Evolutionary conservation across 805 yeast species (phyloP).

Genomic region (Zygoascus bituminiphila): DNA sequence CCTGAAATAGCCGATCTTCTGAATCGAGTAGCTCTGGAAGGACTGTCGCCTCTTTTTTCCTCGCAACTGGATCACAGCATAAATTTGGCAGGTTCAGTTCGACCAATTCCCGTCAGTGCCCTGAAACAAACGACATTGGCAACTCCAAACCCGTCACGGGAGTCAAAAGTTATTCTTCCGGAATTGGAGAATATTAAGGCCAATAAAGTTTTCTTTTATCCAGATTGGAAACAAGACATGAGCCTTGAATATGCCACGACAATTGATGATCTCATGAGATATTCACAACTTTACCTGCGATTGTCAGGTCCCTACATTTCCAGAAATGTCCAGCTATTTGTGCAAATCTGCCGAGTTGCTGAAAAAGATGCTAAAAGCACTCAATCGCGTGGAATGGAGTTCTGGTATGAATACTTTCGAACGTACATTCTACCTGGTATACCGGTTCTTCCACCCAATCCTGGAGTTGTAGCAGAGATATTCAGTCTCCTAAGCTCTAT

Average conservation of each 20-base stretch:
- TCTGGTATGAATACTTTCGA: slow-evolving; percentile 58
- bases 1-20: slow-evolving; percentile 41
- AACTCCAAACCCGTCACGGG: not conserved
- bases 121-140: slow-evolving; percentile 10
- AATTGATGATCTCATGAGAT: not conserved
- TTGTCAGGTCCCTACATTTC: slow-evolving; percentile 52
- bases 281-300: slow-evolving; percentile 25
- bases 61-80: too few species aligned
- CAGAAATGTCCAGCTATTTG: slow-evolving; percentile 38
- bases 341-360: slow-evolving; percentile 57
- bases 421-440: slow-evolving; percentile 60
- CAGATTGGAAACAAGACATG: not conserved
- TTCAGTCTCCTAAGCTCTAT: slow-evolving; percentile 46
- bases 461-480: slow-evolving; percentile 53
- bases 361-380: slow-evolving; percentile 27
- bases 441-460: slow-evolving; percentile 44
- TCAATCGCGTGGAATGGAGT: slow-evolving; percentile 12
- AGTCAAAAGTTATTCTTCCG: not conserved
- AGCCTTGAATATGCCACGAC: not conserved
- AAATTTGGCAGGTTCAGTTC: not conserved
- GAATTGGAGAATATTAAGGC: not conserved
- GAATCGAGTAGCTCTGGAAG: slow-evolving; percentile 38
- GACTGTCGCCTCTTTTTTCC: not conserved
- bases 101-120: slow-evolving; percentile 7
- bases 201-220: slow-evolving; percentile 1